Evolutionary conservation across 2,329 filamentous ascomycete species (phyloP), one percentile per base, ranked within the genome.

Genomic region (Ophiostoma australiae): DNA sequence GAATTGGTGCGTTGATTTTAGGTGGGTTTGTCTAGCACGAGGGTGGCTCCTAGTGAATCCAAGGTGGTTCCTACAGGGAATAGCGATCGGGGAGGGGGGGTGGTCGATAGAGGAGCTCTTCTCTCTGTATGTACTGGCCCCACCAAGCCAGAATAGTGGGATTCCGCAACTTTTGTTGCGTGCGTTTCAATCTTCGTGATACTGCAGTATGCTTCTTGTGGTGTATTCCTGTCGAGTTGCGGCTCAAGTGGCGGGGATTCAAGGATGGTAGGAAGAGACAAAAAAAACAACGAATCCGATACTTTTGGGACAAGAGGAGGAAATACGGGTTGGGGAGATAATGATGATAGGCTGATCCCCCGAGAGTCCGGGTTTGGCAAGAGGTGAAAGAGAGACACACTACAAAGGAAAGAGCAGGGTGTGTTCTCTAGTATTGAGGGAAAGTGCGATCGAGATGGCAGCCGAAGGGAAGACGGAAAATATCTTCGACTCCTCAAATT

Each of bases 1-100:
- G 70, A 71, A 33, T 48, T 73, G 68, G 73, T 74, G 73, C 72
- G 73, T 67, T 69, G 41, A 68, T 73, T 74, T 66, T 39, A 66
- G 63, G 63, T 66, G 63, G 63, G 20, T 41, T 66, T 66, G 33
- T 66, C 33, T 63, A 63, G 58, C 58, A 63, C 27, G 1, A 33
- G 23, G 58, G 63, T 66, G 63, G 52, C 52, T 58, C 52, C 52
- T 55, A 58, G 52, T 27, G n/a, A 27, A 23, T 58, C 4, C 52
- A 27, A 23, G 37, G 37, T 39, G 65, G n/a, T n/a, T 67, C 31
- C 23, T 11, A 23, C 52, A 52, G 44, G 68, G 52, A 58, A 58
- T 27, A 58, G 23, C 52, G 52, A 58, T 58, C 52, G 52, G 52
- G 52, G 37, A 70, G 68, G 67, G 63, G 58, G 58, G 52, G 52